Percentiles rank a stretch among this genome's conserved stretches.
phyloP scores from a whole-genome alignment of 139 green algal genomes.

The Raphidocelis subcapitata region DNA sequence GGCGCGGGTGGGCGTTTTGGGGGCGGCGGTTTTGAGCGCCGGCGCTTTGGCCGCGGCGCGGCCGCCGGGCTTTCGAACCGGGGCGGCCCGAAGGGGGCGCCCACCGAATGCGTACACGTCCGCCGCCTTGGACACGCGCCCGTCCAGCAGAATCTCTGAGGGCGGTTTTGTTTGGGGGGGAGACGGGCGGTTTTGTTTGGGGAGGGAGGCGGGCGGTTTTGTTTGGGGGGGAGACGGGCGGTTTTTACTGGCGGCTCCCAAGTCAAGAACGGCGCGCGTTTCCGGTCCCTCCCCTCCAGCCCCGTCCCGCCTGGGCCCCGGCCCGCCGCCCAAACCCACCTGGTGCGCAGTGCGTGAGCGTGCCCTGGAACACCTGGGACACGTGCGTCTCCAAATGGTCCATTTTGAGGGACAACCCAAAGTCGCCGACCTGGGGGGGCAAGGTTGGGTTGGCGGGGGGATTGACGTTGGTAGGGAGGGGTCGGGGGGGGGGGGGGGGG shows the following conservation, averaged over 20 bases:
- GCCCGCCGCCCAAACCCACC: too few relatives aligned
- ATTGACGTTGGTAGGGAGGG: too few relatives aligned
- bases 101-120: conserved; percentile 46
- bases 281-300: too few relatives aligned
- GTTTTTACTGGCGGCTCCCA: too few relatives aligned
- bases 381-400: conserved; percentile 39
- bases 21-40: not conserved
- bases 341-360: conserved; percentile 28
- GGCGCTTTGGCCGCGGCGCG: not conserved
- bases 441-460: too few relatives aligned
- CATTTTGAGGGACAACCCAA: conserved; percentile 48
- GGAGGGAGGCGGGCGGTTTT: too few relatives aligned
- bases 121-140: conserved; percentile 44
- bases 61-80: not conserved
- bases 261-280: too few relatives aligned
- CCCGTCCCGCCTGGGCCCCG: too few relatives aligned
- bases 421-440: conserved; percentile 45
- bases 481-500: not conserved
- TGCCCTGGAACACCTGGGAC: conserved; percentile 42
- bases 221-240: too few relatives aligned
- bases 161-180: not conserved
- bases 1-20: too few relatives aligned
- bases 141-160: conserved; percentile 46
- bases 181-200: too few relatives aligned
- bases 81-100: too few relatives aligned